Evolutionary conservation across 306 rosid genomes (phyloP).

Genomic region (Purshia tridentata): DNA sequence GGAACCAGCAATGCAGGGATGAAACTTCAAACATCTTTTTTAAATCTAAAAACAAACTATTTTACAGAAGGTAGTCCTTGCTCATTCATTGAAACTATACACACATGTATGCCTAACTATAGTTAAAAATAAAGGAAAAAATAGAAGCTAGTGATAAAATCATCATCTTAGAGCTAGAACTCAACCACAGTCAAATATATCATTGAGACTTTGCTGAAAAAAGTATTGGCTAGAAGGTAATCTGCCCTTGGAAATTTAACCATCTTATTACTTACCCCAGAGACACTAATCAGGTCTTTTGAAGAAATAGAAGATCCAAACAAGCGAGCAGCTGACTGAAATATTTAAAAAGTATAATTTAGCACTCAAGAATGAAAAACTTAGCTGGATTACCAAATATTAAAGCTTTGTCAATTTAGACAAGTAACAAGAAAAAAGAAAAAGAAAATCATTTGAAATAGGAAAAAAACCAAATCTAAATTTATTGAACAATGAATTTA

Average conservation of each 20-base stretch:
- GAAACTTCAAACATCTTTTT: conserved; percentile 19
- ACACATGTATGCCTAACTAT: not conserved
- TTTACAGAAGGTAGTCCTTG: conserved; percentile 12
- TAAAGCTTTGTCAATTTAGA: not conserved
- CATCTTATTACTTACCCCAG: conserved; percentile 63
- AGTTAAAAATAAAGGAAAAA: not conserved
- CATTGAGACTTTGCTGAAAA: too few species aligned
- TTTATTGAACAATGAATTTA: not conserved
- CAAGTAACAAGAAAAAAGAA: not conserved
- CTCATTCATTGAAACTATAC: conserved; percentile 3
- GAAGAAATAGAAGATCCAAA: conserved; percentile 86
- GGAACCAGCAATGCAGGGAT: not conserved
- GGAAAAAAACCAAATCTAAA: not conserved
- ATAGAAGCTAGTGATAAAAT: not conserved
- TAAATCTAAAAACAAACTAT: not conserved
- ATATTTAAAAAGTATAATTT: conserved; percentile 15
- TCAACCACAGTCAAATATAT: too few species aligned
- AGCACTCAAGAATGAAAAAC: not conserved
- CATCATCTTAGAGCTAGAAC: not conserved
- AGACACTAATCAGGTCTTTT: conserved; percentile 72
- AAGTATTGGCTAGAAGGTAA: too few species aligned
- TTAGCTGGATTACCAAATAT: not conserved
- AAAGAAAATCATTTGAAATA: not conserved
- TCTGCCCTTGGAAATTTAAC: not conserved
- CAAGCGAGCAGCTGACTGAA: conserved; percentile 93